Evolutionary conservation across 139 green algal genomes (phyloP).

Genomic region (Mychonastes homosphaera): DNA sequence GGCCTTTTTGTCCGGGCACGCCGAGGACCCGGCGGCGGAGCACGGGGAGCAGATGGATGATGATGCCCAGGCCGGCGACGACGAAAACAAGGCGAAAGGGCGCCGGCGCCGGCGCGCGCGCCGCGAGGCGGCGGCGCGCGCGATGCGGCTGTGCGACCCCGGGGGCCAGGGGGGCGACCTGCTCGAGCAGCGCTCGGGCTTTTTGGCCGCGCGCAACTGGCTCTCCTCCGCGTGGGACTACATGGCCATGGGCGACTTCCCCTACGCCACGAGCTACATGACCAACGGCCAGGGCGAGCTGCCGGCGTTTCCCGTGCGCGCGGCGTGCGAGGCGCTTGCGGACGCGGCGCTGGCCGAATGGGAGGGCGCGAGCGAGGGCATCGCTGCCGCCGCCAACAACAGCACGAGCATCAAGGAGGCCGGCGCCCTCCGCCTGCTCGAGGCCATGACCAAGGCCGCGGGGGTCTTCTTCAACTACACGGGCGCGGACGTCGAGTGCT

Average conservation of each 20-base stretch:
- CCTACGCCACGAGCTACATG: conserved; percentile 41
- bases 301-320: conserved; percentile 48
- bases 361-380: background rate
- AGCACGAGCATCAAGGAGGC: background rate
- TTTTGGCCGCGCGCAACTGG: conserved; percentile 24
- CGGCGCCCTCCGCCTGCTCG: background rate
- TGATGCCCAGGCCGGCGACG: too few relatives aligned
- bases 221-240: conserved; percentile 47
- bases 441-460: conserved; percentile 37
- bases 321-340: conserved; percentile 32
- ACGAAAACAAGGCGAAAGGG: background rate
- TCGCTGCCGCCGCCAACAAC: background rate
- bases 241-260: conserved; percentile 65
- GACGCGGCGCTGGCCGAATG: background rate
- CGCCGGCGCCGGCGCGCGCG: background rate
- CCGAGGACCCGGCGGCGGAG: too few relatives aligned
- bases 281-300: conserved; percentile 34
- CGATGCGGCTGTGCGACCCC: conserved; percentile 13
- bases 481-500: conserved; percentile 35
- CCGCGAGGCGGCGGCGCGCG: conserved; percentile 3
- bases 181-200: conserved; percentile 7
- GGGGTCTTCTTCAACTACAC: conserved; percentile 77
- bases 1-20: too few relatives aligned
- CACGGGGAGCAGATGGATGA: too few relatives aligned
- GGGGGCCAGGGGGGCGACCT: background rate